These are phyloP conservation scores for Escallonia rubra DNA, from an alignment of 129 eudicot species.

Conservation along the genomic window DNA sequence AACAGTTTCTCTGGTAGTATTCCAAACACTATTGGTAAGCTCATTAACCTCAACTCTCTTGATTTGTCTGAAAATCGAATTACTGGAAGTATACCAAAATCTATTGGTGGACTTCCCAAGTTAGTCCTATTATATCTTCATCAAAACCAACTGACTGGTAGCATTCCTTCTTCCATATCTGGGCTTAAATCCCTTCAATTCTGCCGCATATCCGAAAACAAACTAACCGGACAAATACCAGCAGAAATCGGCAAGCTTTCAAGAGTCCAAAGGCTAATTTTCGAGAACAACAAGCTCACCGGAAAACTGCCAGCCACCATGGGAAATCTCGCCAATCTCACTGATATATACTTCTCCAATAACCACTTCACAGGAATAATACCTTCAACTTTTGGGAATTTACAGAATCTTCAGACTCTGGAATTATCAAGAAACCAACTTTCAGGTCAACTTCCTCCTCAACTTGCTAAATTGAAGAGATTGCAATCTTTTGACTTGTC, in stretches of 20 bases:
- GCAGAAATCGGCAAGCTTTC: conserved; percentile 48
- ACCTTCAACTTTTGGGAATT: conserved; percentile 55
- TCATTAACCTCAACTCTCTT: conserved; percentile 32
- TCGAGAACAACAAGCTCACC: conserved; percentile 60
- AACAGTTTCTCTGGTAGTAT: conserved; percentile 54
- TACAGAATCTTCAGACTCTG: conserved; percentile 40
- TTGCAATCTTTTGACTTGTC: conserved; percentile 57
- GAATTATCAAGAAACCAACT: conserved; percentile 67
- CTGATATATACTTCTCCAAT: conserved; percentile 50
- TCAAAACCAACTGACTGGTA: conserved; percentile 53
- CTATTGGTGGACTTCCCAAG: conserved; percentile 48
- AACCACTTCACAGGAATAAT: conserved; percentile 55
- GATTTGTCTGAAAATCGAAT: conserved; percentile 63
- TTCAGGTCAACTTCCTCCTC: conserved; percentile 43
- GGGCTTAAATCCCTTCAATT: conserved; percentile 45
- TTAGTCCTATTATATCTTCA: conserved; percentile 45
- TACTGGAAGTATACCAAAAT: conserved; percentile 46
- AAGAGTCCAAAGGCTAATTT: conserved; percentile 48
- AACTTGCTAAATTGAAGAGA: conserved; percentile 39
- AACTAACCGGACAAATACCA: conserved; percentile 51
- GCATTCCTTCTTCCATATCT: conserved; percentile 54
- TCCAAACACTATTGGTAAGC: conserved; percentile 49
- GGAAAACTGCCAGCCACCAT: conserved; percentile 68
- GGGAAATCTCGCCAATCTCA: conserved; percentile 46
- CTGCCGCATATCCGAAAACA: conserved; percentile 47